Evolutionary conservation across 2,329 filamentous ascomycete species (phyloP).

Genomic region (Colletotrichum musae): DNA sequence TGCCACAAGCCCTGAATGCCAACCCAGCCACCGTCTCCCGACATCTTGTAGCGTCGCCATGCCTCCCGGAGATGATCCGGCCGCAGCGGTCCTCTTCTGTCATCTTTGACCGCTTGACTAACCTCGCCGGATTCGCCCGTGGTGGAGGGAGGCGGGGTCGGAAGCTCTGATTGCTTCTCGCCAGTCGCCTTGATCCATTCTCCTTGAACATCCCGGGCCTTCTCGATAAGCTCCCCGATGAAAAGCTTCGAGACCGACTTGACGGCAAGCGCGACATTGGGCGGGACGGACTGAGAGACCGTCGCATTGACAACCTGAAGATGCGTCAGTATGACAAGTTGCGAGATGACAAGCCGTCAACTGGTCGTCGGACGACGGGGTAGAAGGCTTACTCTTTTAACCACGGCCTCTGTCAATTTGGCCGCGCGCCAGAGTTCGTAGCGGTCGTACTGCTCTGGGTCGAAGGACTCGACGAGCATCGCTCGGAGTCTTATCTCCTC

Average conservation of each 20-base stretch:
- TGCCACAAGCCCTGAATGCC: slow-evolving; percentile 74
- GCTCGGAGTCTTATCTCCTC: slow-evolving; percentile 70
- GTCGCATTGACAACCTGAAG: slow-evolving; percentile 81
- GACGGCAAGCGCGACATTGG: slow-evolving; percentile 81
- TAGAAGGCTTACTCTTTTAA: slow-evolving; percentile 71
- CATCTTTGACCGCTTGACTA: slow-evolving; percentile 51
- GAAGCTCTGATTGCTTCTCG: slow-evolving; percentile 70
- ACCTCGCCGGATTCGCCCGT: slow-evolving; percentile 46
- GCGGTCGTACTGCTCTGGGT: slow-evolving; percentile 75
- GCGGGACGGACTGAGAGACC: slow-evolving; percentile 83
- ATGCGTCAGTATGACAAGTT: slow-evolving; percentile 13
- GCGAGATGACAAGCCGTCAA: neutral
- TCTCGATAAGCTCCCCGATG: slow-evolving; percentile 81
- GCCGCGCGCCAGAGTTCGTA: slow-evolving; percentile 80
- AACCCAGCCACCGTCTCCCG: slow-evolving; percentile 74
- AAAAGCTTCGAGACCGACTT: slow-evolving; percentile 84
- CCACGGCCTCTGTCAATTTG: slow-evolving; percentile 77
- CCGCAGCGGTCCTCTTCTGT: slow-evolving; percentile 71
- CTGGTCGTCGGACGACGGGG: neutral
- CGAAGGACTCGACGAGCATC: slow-evolving; percentile 76
- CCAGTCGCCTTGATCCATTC: slow-evolving; percentile 76
- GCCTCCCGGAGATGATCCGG: slow-evolving; percentile 84
- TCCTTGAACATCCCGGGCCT: slow-evolving; percentile 77
- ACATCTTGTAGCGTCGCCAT: slow-evolving; percentile 75
- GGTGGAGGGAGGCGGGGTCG: slow-evolving; percentile 57